Base-by-base conservation (phyloP, 805 yeast species). In the Wickerhamiella slavikovae region DNA sequence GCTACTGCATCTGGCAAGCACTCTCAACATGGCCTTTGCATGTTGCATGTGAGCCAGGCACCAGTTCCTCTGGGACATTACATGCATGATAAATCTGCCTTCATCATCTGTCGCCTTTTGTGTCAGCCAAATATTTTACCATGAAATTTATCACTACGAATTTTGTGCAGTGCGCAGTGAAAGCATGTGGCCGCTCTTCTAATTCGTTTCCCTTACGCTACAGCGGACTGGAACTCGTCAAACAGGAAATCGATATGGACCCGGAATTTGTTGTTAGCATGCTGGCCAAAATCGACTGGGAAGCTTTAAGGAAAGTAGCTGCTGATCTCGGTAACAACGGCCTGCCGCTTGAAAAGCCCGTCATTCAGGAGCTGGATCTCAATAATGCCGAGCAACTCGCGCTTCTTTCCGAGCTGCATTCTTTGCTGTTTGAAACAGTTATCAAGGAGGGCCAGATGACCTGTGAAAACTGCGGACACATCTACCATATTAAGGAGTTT, bases 111-210 rank as follows among this genome's bases (percentile, higher is more conserved):
- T 22, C 24, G 12, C n/a, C n/a, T n/a, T n/a, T n/a, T n/a, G n/a
- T n/a, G n/a, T n/a, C n/a, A n/a, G n/a, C n/a, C n/a, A n/a, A n/a
- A n/a, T n/a, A n/a, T n/a, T n/a, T 18, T 7, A 10, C 26, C 15
- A 85, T 85, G 98, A 85, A 89, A 56, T 70, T 85, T 44, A 58
- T 89, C 17, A 85, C 98, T n/a, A 78, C 95, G 9, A 89, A 89
- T 53, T 89, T 89, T 53, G 92, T 89, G 37, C 80, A 75, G 49
- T 89, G 98, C 54, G 82, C 96, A 1, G 76, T 80, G 36, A 72
- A 74, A 45, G 44, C 70, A 2, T 89, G 98, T 47, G 80, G 73
- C 26, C 55, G 69, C 10, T 64, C 85, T 4, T 64, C 66, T 10
- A 67, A 69, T 4, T 68, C 91, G 13, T 89, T 82, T 48, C 98